Conservation (phyloP, 1,284 basidiomycete genomes). For the Clitocybe nebularis region DNA sequence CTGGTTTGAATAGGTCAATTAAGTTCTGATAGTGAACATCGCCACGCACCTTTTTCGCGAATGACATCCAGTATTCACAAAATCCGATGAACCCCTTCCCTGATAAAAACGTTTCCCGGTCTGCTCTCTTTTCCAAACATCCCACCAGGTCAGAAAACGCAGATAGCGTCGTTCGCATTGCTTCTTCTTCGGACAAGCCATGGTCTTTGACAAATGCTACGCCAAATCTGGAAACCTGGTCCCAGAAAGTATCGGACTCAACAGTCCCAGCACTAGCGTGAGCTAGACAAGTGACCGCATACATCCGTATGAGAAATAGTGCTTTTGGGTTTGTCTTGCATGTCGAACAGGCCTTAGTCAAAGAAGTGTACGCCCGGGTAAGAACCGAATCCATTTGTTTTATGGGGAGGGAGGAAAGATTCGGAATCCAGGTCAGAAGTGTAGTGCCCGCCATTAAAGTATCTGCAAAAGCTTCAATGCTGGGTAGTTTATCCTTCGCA, state of each 20-base stretch:
- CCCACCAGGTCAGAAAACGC: slow-evolving; percentile 38
- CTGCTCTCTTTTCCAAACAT: slow-evolving; percentile 32
- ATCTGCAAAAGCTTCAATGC: slow-evolving; percentile 29
- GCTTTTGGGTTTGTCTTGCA: slow-evolving; percentile 21
- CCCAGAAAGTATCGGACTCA: slow-evolving; percentile 55
- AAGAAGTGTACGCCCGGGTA: slow-evolving; percentile 51
- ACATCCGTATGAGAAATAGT: slow-evolving; percentile 45
- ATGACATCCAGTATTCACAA: slow-evolving; percentile 60
- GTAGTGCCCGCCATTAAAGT: slow-evolving; percentile 32
- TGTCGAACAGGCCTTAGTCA: slow-evolving; percentile 41
- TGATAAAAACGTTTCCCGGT: slow-evolving; percentile 34
- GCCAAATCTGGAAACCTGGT: slow-evolving; percentile 55
- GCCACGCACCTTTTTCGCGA: slow-evolving; percentile 43
- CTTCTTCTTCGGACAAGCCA: slow-evolving; percentile 28
- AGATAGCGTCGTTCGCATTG: slow-evolving; percentile 34
- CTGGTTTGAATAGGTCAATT: slow-evolving; percentile 27
- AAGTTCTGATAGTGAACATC: neutral
- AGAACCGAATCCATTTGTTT: slow-evolving; percentile 57
- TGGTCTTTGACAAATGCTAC: slow-evolving; percentile 37
- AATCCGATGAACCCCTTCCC: slow-evolving; percentile 53
- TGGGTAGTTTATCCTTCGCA: slow-evolving; percentile 17
- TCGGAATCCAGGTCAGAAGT: slow-evolving; percentile 51
- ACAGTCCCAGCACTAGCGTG: slow-evolving; percentile 40
- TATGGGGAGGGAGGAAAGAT: slow-evolving; percentile 36
- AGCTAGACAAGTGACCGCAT: slow-evolving; percentile 43